Conservation (phyloP, 495 filamentous ascomycete genomes). For the Lepraria neglecta region DNA sequence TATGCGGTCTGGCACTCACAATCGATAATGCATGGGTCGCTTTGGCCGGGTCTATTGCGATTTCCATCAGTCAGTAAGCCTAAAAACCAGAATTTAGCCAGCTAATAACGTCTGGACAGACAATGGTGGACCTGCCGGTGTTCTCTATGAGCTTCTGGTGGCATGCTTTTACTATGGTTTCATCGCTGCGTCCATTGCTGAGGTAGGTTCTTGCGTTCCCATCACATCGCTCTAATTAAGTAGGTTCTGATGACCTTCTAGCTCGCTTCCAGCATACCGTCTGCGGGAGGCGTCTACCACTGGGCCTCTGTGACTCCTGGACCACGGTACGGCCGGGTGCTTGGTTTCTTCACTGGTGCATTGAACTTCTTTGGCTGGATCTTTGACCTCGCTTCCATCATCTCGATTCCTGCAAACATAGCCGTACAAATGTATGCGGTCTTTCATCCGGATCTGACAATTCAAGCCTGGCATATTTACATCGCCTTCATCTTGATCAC, state of each 20-base stretch:
- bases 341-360: conserved; percentile 67
- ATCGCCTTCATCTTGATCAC: conserved; percentile 57
- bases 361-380: conserved; percentile 72
- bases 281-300: conserved; percentile 75
- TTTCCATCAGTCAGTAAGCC: conserved; percentile 25
- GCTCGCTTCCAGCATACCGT: conserved; percentile 72
- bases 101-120: conserved; percentile 4
- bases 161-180: conserved; percentile 48
- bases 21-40: conserved; percentile 58
- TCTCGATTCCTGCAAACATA: conserved; percentile 59
- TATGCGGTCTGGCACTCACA: conserved; percentile 49
- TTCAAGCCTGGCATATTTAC: conserved; percentile 68
- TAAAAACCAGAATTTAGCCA: not conserved
- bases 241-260: conserved; percentile 25
- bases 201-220: conserved; percentile 30
- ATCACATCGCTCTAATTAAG: not conserved
- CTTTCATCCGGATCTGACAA: conserved; percentile 51
- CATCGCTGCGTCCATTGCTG: conserved; percentile 54
- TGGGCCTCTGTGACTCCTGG: conserved; percentile 69
- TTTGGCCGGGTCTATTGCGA: conserved; percentile 46
- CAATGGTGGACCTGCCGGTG: conserved; percentile 48
- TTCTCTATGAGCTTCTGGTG: conserved; percentile 50
- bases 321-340: conserved; percentile 50
- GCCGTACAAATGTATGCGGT: conserved; percentile 61
- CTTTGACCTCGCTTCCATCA: conserved; percentile 58